Evolutionary conservation across 2,329 filamentous ascomycete genomes (phyloP), one percentile per base, ranked within the genome.

Genomic region (Cladosporium sp.): DNA sequence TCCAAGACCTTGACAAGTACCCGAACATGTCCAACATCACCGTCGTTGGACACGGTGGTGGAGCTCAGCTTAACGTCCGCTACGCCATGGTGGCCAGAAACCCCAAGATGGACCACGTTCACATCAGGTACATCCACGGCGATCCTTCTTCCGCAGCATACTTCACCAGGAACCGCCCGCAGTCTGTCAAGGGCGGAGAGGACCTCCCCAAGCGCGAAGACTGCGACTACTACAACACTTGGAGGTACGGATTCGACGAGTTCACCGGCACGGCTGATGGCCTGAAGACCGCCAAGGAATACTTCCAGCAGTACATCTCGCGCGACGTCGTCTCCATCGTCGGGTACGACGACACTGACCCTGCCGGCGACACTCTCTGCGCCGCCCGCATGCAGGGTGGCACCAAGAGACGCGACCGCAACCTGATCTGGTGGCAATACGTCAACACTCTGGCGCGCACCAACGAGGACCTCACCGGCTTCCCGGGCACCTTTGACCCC

Each of bases 361-460:
- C 27, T 13, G 27, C 33, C 5, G 43, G 43, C 7, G 43, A 48
- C 27, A 19, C 18, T 6, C 43, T 48, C 15, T 48, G 43, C 18
- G 36, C 36, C 11, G 43, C 43, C 12, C 43, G 25, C 27, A 48
- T 48, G 43, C 43, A 48, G 27, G 43, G 43, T 8, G 43, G 43
- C 27, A 39, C 36, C 25, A 48, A 48, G 36, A 35, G 43, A 19
- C 43, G 43, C 9, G 43, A 48, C 36, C 43, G 43, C 9, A 48
- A 48, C 43, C 43, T 48, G 22, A 22, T 48, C 43, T 48, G 43
- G 43, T 48, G 43, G 43, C 43, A 48, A 16, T 48, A 48, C 27
- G 27, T 48, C 35, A 48, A 48, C 43, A 40, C 27, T 7, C 43
- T 48, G 25, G 43, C 43, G 22, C 27, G 43, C 19, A 48, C 43